These are phyloP conservation scores for Artemisia princeps DNA, from an alignment of 140 eudicot species.

Conservation along the genomic window DNA sequence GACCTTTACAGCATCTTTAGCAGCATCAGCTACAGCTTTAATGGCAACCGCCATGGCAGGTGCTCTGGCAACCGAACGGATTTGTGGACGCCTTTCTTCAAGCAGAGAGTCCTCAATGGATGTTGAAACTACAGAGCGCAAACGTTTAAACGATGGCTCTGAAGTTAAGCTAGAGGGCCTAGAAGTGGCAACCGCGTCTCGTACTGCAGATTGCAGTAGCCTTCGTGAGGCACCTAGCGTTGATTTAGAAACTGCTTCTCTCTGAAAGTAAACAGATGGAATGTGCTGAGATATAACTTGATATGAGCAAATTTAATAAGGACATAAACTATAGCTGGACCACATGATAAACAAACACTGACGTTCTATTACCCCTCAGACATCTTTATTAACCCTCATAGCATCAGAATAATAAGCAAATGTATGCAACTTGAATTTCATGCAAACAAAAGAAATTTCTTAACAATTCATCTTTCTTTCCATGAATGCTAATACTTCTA, in stretches of 20 bases:
- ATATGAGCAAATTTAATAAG: background rate
- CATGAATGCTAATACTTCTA: background rate
- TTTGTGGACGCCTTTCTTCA: slow-evolving; percentile 39
- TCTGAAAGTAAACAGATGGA: slow-evolving; percentile 34
- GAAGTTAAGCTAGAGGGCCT: slow-evolving; percentile 47
- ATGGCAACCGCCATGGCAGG: slow-evolving; percentile 62
- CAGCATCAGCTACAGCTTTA: slow-evolving; percentile 78
- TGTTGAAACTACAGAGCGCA: slow-evolving; percentile 73
- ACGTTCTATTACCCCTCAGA: background rate
- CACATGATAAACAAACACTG: background rate
- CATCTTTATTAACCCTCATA: background rate
- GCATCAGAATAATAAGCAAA: background rate
- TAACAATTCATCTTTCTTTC: background rate
- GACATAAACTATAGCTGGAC: background rate
- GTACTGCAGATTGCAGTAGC: slow-evolving; percentile 83
- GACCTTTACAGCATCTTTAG: slow-evolving; percentile 55
- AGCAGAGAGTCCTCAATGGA: slow-evolving; percentile 30
- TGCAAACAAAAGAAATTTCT: background rate
- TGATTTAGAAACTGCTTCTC: slow-evolving; percentile 45
- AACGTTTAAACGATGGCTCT: slow-evolving; percentile 68
- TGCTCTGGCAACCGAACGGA: slow-evolving; percentile 41
- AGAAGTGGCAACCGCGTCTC: slow-evolving; percentile 75
- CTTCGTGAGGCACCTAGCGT: slow-evolving; percentile 52
- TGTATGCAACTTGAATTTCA: background rate
- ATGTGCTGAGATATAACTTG: background rate